Base-by-base conservation (phyloP, 352 stramenopile species). In the Phytophthora sansomeana region DNA sequence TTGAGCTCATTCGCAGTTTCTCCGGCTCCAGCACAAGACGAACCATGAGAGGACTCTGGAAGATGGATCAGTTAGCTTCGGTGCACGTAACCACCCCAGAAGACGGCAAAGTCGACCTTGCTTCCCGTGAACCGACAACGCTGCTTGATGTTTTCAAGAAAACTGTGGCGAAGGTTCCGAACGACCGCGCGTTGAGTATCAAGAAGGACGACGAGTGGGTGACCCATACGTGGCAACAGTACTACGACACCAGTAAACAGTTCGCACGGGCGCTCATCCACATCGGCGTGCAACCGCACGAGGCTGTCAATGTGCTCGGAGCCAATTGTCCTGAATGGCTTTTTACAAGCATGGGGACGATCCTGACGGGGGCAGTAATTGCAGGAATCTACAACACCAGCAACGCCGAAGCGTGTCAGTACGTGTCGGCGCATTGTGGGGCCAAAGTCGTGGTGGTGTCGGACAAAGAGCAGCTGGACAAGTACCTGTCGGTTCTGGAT, bases 261-360 rank as follows among this genome's bases (percentile, higher is more conserved):
- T 94, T 96, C 48, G 89, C 81, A 44, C 90, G 90, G 62, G 71
- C 89, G 17, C 72, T 96, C 54, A 87, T 96, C 38, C 61, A 77
- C 29, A 11, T 91, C 5, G 90, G 87, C n/a, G 73, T 96, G 11
- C 41, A 87, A 29, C 65, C 73, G 26, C 81, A 92, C 52, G 80
- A 97, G 33, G 78, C 76, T 1, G 88, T 97, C 21, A 90, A 77
- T 54, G 83, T 97, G 29, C 90, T 92, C 35, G 90, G 90, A 29
- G 88, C 87, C 63, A 97, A 97, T 71, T 86, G 83, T 29, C 83
- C 87, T 10, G 83, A 97, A 65, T 97, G 90, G 84, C 87, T 95
- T 55, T 81, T 96, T 62, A 81, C 80, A 47, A 85, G 92, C 56
- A 87, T 85, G 57, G 87, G 87, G 28, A 72, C 83, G n/a, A 95